A percentile compares a stretch with the other conserved stretches of the same genome.
These are phyloP conservation scores for Epichloe hybrida DNA, from an alignment of 2,329 filamentous ascomycete species.

Conservation along the genomic window DNA sequence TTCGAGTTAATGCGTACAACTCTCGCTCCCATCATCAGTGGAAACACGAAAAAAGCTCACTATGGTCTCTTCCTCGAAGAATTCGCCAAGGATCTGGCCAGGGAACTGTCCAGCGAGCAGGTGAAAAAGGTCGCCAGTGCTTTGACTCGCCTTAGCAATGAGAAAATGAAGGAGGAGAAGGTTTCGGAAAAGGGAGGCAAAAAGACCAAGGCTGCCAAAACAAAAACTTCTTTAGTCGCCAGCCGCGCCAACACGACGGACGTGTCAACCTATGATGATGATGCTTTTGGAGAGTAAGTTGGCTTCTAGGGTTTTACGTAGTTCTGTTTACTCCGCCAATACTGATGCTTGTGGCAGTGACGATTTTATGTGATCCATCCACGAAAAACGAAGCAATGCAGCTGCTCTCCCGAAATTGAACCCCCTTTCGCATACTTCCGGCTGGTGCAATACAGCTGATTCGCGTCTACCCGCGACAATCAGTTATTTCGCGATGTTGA, in stretches of 20 bases:
- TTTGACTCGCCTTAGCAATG: conserved; percentile 82
- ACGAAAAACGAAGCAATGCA: background rate
- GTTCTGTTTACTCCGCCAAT: background rate
- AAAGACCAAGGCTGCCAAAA: conserved; percentile 95
- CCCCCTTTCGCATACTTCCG: background rate
- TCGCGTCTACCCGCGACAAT: background rate
- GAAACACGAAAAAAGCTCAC: conserved; percentile 74
- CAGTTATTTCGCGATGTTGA: background rate
- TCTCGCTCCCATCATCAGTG: conserved; percentile 62
- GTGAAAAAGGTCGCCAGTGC: conserved; percentile 90
- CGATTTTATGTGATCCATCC: conserved; percentile 54
- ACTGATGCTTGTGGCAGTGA: conserved; percentile 30
- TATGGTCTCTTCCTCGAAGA: conserved; percentile 86
- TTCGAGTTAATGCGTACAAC: conserved; percentile 69
- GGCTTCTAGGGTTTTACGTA: no score
- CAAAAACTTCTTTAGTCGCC: conserved; percentile 71
- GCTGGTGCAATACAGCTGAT: background rate
- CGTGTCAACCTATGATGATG: conserved; percentile 66
- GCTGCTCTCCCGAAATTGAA: background rate
- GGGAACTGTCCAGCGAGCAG: conserved; percentile 80
- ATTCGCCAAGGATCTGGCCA: conserved; percentile 73
- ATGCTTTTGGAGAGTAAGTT: conserved; percentile 70
- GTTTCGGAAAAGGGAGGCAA: conserved; percentile 83
- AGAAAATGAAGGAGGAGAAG: conserved; percentile 99
- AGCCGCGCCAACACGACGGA: conserved; percentile 50